Evolutionary conservation across 2,329 filamentous ascomycete species (phyloP).

Genomic region (Aspergillus melleus): DNA sequence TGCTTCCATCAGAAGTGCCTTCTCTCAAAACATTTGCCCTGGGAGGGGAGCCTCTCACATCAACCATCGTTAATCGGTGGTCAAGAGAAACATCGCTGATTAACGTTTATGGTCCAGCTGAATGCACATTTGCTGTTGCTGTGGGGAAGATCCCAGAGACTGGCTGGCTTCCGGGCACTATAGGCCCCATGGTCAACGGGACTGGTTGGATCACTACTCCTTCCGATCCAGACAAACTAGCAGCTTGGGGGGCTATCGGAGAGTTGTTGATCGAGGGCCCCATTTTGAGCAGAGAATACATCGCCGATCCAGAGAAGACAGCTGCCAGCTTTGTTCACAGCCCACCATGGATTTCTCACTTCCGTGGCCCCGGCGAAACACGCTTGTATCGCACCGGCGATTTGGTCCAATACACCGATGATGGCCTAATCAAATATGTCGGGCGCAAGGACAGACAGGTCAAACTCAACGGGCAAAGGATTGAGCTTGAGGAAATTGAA

Average conservation of each 20-base stretch:
- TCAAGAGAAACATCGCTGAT: not conserved
- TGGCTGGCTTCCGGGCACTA: not conserved
- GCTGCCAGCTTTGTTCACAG: not conserved
- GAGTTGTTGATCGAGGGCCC: conserved; percentile 2
- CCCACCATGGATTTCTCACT: not conserved
- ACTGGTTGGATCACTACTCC: not conserved
- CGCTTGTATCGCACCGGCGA: not conserved
- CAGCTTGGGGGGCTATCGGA: not conserved
- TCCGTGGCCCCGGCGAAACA: not conserved
- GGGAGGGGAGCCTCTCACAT: not conserved
- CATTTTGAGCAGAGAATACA: conserved; percentile 1
- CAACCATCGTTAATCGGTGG: not conserved
- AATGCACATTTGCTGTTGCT: not conserved
- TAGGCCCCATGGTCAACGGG: not conserved
- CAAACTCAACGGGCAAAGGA: not conserved
- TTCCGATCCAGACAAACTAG: not conserved
- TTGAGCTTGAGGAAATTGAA: conserved; percentile 3
- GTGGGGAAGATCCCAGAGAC: not conserved
- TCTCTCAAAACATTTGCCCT: not conserved
- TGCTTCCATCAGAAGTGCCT: not conserved
- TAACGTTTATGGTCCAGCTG: not conserved
- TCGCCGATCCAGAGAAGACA: conserved; percentile 1
- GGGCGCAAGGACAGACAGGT: not conserved
- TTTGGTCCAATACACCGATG: not conserved
- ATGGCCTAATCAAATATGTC: not conserved